Base-by-base conservation (phyloP, 805 yeast species). In the Tetrapisispora phaffii region DNA sequence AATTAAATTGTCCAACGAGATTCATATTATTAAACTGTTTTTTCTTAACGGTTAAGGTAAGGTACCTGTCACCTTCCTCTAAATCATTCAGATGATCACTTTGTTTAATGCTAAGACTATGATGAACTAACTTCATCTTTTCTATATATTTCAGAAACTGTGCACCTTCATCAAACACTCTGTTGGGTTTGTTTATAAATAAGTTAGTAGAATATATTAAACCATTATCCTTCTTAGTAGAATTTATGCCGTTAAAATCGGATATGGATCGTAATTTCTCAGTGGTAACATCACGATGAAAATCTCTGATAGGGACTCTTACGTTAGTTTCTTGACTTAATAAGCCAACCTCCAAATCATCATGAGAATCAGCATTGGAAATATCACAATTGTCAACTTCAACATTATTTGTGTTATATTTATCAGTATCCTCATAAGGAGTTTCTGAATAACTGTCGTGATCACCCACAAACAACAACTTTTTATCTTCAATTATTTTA, bases 1-100 rank as follows among this genome's bases (percentile, higher is more conserved):
- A 65, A 60, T 93, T 93, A 67, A 93, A 93, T 64, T 93, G 98
- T 0, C 99, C 99, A 7, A 90, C 76, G 12, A 93, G 66, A 34
- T 73, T 63, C 97, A 93, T 90, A 3, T 71, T 59, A 3, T 61
- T 53, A 56, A 93, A 93, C 54, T 93, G 96, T 0, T 68, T 54
- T 58, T 89, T 90, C 8, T 75, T 69, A 1, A 90, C 78, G 0
- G 76, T 75, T 44, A 82, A 65, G 0, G 82, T 72, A 41, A 85
- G 62, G 36, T 71, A 66, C 34, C 70, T 66, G 49, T 83, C 89
- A 7, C 82, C 85, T 34, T 71, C 72, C 32, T 66, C 66, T 10
- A 60, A 66, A 45, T 76, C 63, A 5, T 67, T 65, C 16, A 78
- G 68, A 44, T 76, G 71, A 44, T 71, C 24, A 15, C 31, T 39